Conservation (phyloP, 768 basidiomycete genomes). For the Russula earlei region DNA sequence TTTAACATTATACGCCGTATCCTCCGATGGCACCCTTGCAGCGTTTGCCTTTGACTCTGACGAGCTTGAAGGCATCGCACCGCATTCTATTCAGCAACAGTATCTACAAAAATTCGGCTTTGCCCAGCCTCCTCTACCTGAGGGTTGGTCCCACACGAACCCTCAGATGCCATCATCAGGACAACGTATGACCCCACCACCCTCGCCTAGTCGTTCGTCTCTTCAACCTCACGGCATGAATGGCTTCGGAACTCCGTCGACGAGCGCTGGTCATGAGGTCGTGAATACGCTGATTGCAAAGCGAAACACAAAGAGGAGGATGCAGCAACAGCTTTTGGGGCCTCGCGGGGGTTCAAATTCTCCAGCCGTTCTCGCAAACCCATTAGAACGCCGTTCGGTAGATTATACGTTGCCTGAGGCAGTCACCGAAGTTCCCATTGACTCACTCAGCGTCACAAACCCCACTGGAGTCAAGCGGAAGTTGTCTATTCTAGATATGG, state of each 20-base stretch:
- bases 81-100: constrained; percentile 60
- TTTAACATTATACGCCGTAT: constrained; percentile 84
- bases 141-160: constrained; percentile 54
- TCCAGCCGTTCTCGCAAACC: constrained; percentile 3
- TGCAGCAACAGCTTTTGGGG: constrained; percentile 37
- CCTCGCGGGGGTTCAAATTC: constrained; percentile 21
- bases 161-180: constrained; percentile 13
- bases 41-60: constrained; percentile 76
- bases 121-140: constrained; percentile 52
- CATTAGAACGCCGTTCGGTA: constrained; percentile 24
- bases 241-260: constrained; percentile 32
- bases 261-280: constrained; percentile 36
- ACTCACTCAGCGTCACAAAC: constrained; percentile 28
- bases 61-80: constrained; percentile 75
- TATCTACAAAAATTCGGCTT: constrained; percentile 81
- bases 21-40: constrained; percentile 90
- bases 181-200: constrained; percentile 37
- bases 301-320: constrained; percentile 43
- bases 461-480: constrained; percentile 43
- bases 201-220: constrained; percentile 33
- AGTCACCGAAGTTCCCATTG: constrained; percentile 44
- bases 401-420: constrained; percentile 30
- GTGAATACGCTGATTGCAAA: constrained; percentile 65
- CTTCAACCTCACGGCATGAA: constrained; percentile 29
- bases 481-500: constrained; percentile 34